A percentile compares a stretch with the other conserved stretches of the same genome.
Evolutionary conservation across 306 rosid species (phyloP).

Genomic region (Ziziphus jujuba): DNA sequence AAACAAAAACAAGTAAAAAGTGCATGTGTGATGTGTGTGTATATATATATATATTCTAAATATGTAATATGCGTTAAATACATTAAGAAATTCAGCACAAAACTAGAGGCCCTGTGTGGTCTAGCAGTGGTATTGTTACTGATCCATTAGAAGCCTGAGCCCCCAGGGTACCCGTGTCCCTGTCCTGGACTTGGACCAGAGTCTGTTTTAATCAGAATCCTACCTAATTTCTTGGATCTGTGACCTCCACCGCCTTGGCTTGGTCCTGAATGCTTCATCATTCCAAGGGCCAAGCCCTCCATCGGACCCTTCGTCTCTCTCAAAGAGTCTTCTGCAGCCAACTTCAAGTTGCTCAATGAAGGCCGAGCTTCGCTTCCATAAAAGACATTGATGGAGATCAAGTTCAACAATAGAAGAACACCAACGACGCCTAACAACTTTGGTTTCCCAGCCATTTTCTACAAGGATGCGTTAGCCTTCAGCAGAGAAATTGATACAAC

Average conservation of each 20-base stretch:
- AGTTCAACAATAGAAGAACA: constrained; percentile 4
- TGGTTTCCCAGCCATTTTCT: constrained; percentile 21
- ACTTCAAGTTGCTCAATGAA: constrained; percentile 1
- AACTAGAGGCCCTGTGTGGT: too few relatives aligned
- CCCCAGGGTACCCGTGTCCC: constrained; percentile 23
- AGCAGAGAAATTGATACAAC: too few relatives aligned
- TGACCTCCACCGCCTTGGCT: constrained; percentile 51
- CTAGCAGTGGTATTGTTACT: not conserved
- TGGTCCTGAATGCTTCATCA: constrained; percentile 49
- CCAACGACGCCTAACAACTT: constrained; percentile 6
- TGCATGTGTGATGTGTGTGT: too few relatives aligned
- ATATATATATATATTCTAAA: too few relatives aligned
- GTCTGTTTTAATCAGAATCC: constrained; percentile 6
- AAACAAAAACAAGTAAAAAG: too few relatives aligned
- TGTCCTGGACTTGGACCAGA: constrained; percentile 44
- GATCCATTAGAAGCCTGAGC: not conserved
- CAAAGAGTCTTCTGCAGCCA: not conserved
- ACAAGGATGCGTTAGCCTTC: not conserved
- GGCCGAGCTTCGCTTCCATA: constrained; percentile 28
- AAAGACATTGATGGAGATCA: constrained; percentile 12
- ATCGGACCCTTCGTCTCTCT: not conserved
- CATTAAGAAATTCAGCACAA: too few relatives aligned
- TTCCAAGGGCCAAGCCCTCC: constrained; percentile 21
- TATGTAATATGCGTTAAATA: too few relatives aligned
- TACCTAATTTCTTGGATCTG: not conserved